Evolutionary conservation across 495 filamentous ascomycete species (phyloP), one percentile per base, ranked within the genome.

Genomic region (Amorphotheca resinae): DNA sequence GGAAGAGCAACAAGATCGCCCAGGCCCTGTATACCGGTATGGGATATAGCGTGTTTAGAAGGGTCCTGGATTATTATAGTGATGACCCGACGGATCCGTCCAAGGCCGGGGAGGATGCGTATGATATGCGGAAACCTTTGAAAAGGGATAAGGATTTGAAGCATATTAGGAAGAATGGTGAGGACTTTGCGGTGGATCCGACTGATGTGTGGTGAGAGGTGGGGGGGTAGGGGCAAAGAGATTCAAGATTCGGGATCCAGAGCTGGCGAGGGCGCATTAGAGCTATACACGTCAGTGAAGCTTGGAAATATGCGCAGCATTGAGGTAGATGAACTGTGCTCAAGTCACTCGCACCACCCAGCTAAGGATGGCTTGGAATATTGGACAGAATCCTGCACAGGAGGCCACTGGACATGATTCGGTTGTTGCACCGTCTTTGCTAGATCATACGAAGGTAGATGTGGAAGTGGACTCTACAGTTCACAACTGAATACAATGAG

Each of bases 101-200:
- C 9, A 55, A 66, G 44, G 67, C 67, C 33, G 59, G 76, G 22
- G 86, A 88, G 54, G 88, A 95, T 67, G 91, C 91, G 11, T 95
- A 82, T 59, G 74, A 98, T 60, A 98, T 98, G 91, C 77, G 91
- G 38, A 96, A 96, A 55, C 79, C 85, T 35, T 77, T 88, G 62
- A 82, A 72, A 61, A 70, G 87, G 47, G 91, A 98, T 63, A 82
- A 80, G 60, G 73, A 79, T 30, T 62, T 69, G 36, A 70, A 82
- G 60, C 81, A 89, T 63, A 70, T 93, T 12, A 71, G 91, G 45
- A 73, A 84, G 42, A 76, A 93, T 50, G 91, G 91, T 18, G 82
- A 93, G 64, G 43, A 81, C 38, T 77, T 82, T 61, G 70, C 66
- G 25, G 84, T 98, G n/a, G 66, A 72, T 20, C 89, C 91, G 4